Percentiles rank a stretch among this genome's conserved stretches.
phyloP scores from a whole-genome alignment of 495 filamentous ascomycete species.

The Tetracladium setigerum region DNA sequence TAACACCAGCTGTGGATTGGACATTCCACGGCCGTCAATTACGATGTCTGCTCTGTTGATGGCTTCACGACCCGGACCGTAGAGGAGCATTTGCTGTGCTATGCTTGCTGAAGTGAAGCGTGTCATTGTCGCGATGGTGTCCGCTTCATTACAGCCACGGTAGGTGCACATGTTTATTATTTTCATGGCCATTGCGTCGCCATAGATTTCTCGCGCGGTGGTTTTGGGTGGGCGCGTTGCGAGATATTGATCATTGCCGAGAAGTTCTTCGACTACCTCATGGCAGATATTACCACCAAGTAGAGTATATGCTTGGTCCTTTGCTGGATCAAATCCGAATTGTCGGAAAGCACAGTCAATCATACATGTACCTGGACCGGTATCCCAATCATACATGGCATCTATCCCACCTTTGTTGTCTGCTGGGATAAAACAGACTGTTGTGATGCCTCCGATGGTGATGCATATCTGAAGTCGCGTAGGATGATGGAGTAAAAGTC shows the following conservation, averaged over 20 bases:
- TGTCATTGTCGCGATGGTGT: constrained; percentile 21
- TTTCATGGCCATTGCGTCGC: constrained; percentile 16
- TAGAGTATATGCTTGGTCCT: constrained; percentile 14
- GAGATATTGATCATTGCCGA: constrained; percentile 14
- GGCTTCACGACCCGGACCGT: constrained; percentile 19
- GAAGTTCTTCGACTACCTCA: constrained; percentile 18
- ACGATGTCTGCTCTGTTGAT: constrained; percentile 23
- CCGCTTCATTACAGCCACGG: constrained; percentile 16
- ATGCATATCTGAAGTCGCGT: constrained; percentile 23
- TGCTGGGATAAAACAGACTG: constrained; percentile 19
- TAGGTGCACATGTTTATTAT: constrained; percentile 17
- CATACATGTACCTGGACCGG: constrained; percentile 21
- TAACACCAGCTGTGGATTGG: constrained; percentile 16
- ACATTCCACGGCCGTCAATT: constrained; percentile 21
- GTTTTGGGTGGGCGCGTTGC: constrained; percentile 20
- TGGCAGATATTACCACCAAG: constrained; percentile 17
- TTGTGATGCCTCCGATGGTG: constrained; percentile 22
- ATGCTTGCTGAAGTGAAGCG: constrained; percentile 22
- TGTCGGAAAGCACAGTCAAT: constrained; percentile 20
- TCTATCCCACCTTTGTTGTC: constrained; percentile 20
- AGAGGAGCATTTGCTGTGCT: constrained; percentile 22
- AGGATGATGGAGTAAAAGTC: constrained; percentile 21
- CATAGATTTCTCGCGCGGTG: constrained; percentile 22
- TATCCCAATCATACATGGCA: constrained; percentile 26
- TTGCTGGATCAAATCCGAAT: constrained; percentile 18